Evolutionary conservation across 179 eudicot species (phyloP), one percentile per base, ranked within the genome.

Genomic region (Beta lomatogona): DNA sequence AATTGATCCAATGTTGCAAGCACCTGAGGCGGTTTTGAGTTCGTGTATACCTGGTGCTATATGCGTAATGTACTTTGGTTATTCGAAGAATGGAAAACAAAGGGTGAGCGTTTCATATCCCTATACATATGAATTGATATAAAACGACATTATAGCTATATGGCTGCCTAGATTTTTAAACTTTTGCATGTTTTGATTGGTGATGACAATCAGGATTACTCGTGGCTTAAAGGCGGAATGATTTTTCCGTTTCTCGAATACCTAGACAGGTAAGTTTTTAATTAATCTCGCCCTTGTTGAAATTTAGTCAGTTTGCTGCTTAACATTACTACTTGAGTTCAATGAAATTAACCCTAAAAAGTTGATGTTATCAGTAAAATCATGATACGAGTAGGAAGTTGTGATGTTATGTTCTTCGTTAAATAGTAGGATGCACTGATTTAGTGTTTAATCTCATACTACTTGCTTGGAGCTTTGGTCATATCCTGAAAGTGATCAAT

Each of bases 161-260:
- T 71, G 41, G 22, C 48, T 78, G 71, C 7, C 12, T 52, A 68
- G 41, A 15, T 77, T 41, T 79, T 54, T 66, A 4, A 76, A 45
- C 54, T 53, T 52, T 41, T 36, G 19, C 58, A 12, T 79, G 36
- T 71, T 63, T 77, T 58, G 12, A 68, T 77, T 63, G 10, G 54
- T 84, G 14, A 53, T 71, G 54, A 70, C 82, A 68, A 65, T 79
- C 88, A 96, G 98, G 99, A 95, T 82, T 95, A 95, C 86, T 94
- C 92, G 11, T 95, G 99, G 99, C 92, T 94, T 63, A 95, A 90
- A 88, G 89, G 88, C 21, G 99, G 99, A 80, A 94, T 95, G 99
- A 82, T 95, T 61, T 95, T 91, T 80, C 99, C 99, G 1, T 95
- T 95, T 82, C 81, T 79, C 41, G 97, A 95, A 78, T 95, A 88